Conservation (phyloP, 805 yeast genomes). For the Schwanniomyces yamadae region DNA sequence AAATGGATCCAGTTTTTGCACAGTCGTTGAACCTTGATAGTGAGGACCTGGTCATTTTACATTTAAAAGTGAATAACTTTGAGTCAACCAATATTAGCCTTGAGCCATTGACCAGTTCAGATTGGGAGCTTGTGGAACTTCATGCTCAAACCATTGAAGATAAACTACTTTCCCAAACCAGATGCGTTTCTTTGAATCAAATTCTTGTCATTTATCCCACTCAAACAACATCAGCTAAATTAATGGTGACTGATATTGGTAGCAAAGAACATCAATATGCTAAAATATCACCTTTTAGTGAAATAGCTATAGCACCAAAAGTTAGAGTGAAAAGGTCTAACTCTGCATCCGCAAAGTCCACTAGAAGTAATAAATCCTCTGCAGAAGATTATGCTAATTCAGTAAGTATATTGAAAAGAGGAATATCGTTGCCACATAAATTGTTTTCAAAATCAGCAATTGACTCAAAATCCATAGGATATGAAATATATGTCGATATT, state of each 20-base stretch:
- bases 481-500: conserved; percentile 48
- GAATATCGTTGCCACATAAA: conserved; percentile 55
- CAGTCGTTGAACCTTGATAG: conserved; percentile 47
- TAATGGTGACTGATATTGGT: conserved; percentile 48
- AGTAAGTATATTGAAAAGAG: conserved; percentile 48
- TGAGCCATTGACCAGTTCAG: conserved; percentile 74
- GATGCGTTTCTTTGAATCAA: conserved; percentile 66
- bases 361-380: conserved; percentile 18
- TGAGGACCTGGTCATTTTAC: conserved; percentile 36
- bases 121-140: conserved; percentile 88
- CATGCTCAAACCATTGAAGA: conserved; percentile 78
- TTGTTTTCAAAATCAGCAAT: conserved; percentile 22
- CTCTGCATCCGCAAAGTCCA: conserved; percentile 23
- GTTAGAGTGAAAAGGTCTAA: conserved; percentile 23
- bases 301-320: conserved; percentile 75
- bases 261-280: conserved; percentile 46
- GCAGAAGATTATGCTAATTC: conserved; percentile 24
- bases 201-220: conserved; percentile 69
- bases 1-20: conserved; percentile 70
- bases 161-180: conserved; percentile 71
- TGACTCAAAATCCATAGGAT: conserved; percentile 21
- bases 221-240: conserved; percentile 56
- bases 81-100: conserved; percentile 62
- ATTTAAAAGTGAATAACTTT: conserved; percentile 48
- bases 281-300: conserved; percentile 60